phyloP scores from a whole-genome alignment of 179 eudicot genomes.

The Camellia oleifera region DNA sequence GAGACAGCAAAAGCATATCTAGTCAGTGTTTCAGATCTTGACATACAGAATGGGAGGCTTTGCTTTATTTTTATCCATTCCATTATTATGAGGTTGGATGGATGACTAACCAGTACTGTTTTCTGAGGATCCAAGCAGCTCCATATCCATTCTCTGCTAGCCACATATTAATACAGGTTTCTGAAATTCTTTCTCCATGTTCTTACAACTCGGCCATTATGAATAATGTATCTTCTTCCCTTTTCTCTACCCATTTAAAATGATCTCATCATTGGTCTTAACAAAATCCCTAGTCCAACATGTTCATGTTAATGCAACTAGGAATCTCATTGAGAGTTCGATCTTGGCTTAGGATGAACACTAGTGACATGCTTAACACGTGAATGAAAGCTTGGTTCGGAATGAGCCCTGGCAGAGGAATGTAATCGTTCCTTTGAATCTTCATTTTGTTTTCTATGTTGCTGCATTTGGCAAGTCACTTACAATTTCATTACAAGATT shows the following conservation, averaged over 20 bases:
- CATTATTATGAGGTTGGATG: neutral
- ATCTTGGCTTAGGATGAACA: no score
- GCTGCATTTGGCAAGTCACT: neutral
- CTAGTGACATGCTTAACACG: no score
- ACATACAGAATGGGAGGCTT: neutral
- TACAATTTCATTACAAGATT: neutral
- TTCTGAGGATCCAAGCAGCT: neutral
- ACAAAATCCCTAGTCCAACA: neutral
- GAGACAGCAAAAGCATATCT: neutral
- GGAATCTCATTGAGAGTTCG: no score
- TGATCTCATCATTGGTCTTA: neutral
- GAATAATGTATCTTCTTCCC: neutral
- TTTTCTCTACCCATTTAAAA: neutral
- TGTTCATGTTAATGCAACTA: neutral
- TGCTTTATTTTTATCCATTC: neutral
- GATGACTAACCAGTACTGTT: neutral
- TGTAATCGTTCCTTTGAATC: no score
- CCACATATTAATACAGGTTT: neutral
- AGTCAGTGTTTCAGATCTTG: neutral
- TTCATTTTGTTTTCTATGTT: neutral
- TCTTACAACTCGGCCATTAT: neutral
- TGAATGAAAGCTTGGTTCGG: no score
- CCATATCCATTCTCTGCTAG: neutral
- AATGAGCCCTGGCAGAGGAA: no score
- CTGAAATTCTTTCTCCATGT: slow-evolving; percentile 1